These are phyloP conservation scores for Kazachstania sp. DNA, from an alignment of 1,139 yeast genomes.

Conservation along the genomic window DNA sequence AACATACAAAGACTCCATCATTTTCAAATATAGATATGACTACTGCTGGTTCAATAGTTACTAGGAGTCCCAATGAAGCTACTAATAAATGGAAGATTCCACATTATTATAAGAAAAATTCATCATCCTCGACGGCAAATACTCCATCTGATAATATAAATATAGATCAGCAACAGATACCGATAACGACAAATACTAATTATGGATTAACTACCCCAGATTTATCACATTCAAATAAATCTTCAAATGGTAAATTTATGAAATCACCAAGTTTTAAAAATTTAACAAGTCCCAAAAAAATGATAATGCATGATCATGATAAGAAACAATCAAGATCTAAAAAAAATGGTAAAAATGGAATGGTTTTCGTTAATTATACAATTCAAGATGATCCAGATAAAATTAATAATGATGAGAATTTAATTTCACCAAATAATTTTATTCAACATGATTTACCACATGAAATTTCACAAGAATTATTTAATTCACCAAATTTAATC, in stretches of 20 bases:
- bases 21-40: neutral
- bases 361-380: slow-evolving; percentile 31
- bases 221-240: neutral
- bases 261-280: slow-evolving; percentile 14
- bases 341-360: slow-evolving; percentile 21
- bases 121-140: neutral
- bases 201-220: neutral
- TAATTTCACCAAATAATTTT: neutral
- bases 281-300: slow-evolving; percentile 26
- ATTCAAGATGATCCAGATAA: slow-evolving; percentile 22
- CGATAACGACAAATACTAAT: neutral
- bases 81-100: slow-evolving; percentile 30
- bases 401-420: neutral
- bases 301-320: slow-evolving; percentile 21
- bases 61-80: slow-evolving; percentile 18
- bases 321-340: slow-evolving; percentile 13
- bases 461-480: neutral
- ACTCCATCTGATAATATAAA: neutral
- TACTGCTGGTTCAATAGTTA: neutral
- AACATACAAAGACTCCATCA: neutral
- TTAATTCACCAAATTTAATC: neutral
- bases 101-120: slow-evolving; percentile 26
- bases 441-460: neutral
- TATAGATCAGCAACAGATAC: neutral
- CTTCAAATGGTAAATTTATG: slow-evolving; percentile 2